Evolutionary conservation across 139 green algal genomes (phyloP), one percentile per base, ranked within the genome.

Genomic region (Eudorina sp.): DNA sequence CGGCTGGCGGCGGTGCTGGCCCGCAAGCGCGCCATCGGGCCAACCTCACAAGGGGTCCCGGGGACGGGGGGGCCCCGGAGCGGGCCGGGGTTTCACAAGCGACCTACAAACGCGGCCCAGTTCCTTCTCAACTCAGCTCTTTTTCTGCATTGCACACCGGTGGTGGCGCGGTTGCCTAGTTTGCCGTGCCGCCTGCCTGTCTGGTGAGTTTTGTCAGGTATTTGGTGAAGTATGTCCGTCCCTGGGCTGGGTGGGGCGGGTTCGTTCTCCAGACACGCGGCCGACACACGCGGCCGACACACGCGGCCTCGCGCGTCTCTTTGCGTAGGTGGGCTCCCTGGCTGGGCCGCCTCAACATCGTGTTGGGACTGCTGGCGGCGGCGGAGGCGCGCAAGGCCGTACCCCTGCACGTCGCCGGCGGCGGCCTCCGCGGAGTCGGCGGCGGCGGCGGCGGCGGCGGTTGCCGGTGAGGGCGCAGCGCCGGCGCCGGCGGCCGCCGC

Each of bases 1-100:
- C 88, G 90, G 29, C 43, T 92, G 23, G 87, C 90, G 13, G 88
- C 90, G 19, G 89, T 96, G 88, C 69, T 95, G 41, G n/a, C 38
- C 19, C 68, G 90, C 9, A 88, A 85, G 60, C 79, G 46, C 0
- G 38, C 25, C 14, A 81, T 93, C 70, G 89, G 23, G 46, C n/a
- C 4, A 73, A 90, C 51, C 38, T 83, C 7, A 79, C 48, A 55
- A 13, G 19, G 55, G 27, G 55, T 19, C 14, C 14, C 13, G 48
- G 11, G 48, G 55, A 19, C 55, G 55, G 18, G 19, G 62, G 23
- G 58, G 58, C 58, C 18, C n/a, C n/a, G n/a, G n/a, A n/a, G n/a
- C n/a, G n/a, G n/a, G n/a, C n/a, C n/a, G n/a, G n/a, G n/a, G n/a
- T n/a, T n/a, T n/a, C n/a, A n/a, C n/a, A n/a, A n/a, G n/a, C n/a